Conservation (phyloP, 192 early-diverging fungal genomes). For the Coemansia sp. region DNA sequence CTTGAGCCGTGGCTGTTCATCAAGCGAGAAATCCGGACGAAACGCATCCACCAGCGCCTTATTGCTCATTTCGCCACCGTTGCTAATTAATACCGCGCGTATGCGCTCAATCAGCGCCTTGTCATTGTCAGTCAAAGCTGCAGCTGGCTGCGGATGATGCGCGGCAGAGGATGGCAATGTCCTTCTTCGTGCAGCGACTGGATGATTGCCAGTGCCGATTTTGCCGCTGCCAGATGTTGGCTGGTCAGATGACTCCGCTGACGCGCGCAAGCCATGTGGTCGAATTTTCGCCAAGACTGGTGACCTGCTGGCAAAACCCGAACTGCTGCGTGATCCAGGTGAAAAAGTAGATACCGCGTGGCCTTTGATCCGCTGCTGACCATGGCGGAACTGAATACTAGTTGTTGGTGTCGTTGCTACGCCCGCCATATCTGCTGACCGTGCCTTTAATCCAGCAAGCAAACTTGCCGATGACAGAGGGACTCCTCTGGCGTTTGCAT, state of each 20-base stretch:
- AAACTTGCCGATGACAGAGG: constrained; percentile 22
- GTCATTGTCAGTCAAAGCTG: constrained; percentile 10
- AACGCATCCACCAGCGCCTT: constrained; percentile 22
- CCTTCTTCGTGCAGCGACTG: background rate
- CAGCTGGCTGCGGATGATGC: constrained; percentile 8
- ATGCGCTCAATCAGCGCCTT: constrained; percentile 12
- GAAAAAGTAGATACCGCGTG: background rate
- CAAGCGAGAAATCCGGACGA: constrained; percentile 9
- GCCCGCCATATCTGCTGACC: constrained; percentile 8
- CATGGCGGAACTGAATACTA: constrained; percentile 4
- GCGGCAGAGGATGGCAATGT: background rate
- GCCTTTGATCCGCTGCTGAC: background rate
- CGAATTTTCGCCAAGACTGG: background rate
- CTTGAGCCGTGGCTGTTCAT: constrained; percentile 22
- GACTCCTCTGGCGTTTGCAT: background rate
- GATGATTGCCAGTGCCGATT: background rate
- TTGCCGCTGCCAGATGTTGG: background rate
- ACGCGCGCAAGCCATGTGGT: constrained; percentile 4
- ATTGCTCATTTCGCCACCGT: constrained; percentile 33
- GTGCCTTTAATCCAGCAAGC: constrained; percentile 19
- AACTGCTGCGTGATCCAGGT: constrained; percentile 4
- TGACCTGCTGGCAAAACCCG: background rate
- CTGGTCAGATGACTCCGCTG: background rate
- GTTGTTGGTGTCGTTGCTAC: constrained; percentile 4
- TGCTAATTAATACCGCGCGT: constrained; percentile 13